Conservation (phyloP, 2,329 filamentous ascomycete genomes). For the Exophiala dermatitidis region DNA sequence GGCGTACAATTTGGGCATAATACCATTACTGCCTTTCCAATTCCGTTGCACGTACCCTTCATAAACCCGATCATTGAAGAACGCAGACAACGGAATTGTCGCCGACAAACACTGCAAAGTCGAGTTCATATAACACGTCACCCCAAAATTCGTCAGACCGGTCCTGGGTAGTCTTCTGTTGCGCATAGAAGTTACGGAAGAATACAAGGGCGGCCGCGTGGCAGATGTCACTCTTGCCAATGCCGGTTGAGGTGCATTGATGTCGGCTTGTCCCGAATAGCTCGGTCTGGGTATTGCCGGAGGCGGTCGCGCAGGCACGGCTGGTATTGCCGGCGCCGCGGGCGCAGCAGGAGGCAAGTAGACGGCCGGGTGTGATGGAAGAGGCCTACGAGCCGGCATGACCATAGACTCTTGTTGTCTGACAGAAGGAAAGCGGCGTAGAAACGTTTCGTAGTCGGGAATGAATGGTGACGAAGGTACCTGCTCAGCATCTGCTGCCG, state of each 20-base stretch:
- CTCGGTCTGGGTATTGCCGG: constrained; percentile 62
- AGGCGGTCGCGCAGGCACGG: constrained; percentile 56
- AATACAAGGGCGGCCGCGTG: constrained; percentile 39
- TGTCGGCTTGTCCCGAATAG: constrained; percentile 73
- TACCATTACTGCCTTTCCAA: constrained; percentile 60
- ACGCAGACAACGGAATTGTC: constrained; percentile 55
- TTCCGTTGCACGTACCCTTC: constrained; percentile 53
- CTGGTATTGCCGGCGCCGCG: constrained; percentile 47
- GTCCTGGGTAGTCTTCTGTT: constrained; percentile 52
- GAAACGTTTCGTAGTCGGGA: constrained; percentile 73
- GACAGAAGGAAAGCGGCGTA: constrained; percentile 70
- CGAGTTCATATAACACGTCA: constrained; percentile 91
- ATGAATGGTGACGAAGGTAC: constrained; percentile 50
- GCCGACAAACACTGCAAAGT: constrained; percentile 75
- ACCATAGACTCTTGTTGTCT: constrained; percentile 54
- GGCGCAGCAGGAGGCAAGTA: constrained; percentile 32
- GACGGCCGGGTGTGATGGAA: constrained; percentile 16
- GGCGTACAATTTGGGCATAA: constrained; percentile 55
- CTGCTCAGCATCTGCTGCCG: constrained; percentile 40
- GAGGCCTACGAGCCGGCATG: constrained; percentile 32
- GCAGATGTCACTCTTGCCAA: constrained; percentile 41
- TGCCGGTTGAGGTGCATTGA: constrained; percentile 42
- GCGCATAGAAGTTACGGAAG: constrained; percentile 37
- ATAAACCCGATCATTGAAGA: constrained; percentile 56
- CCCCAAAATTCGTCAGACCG: constrained; percentile 71